Base-by-base conservation (phyloP, 2,329 filamentous ascomycete genomes). In the Cryphonectria naterciae region DNA sequence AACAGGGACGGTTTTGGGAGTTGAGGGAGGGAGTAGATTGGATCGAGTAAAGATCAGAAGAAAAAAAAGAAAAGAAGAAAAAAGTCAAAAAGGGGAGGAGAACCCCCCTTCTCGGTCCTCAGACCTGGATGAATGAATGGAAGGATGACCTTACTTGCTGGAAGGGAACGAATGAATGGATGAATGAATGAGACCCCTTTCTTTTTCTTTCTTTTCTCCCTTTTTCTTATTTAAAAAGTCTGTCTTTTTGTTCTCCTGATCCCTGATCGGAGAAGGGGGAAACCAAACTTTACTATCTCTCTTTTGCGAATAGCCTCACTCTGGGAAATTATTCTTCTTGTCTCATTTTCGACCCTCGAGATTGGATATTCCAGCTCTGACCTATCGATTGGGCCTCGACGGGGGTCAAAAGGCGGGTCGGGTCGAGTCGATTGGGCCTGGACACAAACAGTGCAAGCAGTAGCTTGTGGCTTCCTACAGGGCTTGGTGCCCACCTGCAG, bases 1-100 rank as follows among this genome's bases (percentile, higher is more conserved):
- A 22, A 64, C 39, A 13, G 61, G 41, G 61, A 32, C 17, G 25
- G 41, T 28, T 58, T 32, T 28, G 25, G 54, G 17, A 32, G 61
- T 17, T 8, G n/a, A 64, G 37, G 10, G 7, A n/a, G 19, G 22
- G 35, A 37, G 41, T 13, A 32, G 61, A 39, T 19, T 43, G 56
- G 61, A 43, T 35, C 43, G 68, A 68, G 58, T 43, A 67, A 37
- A 56, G 46, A 11, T 49, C 7, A 49, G 46, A 49, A 19, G 7
- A 22, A 49, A 49, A 11, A 11, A 2, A 37, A 11, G 3, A 10
- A 37, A 37, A 10, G 10, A 5, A 22, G 8, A 49, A 49, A n/a
- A 49, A 49, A n/a, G 7, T 49, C 52, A 61, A 70, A 69, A 64
- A 70, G 49, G 68, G 56, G 60, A 61, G 64, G 62, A 10, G 32